These are phyloP conservation scores for Quercus dentata DNA, from an alignment of 306 rosid genomes.

Conservation along the genomic window DNA sequence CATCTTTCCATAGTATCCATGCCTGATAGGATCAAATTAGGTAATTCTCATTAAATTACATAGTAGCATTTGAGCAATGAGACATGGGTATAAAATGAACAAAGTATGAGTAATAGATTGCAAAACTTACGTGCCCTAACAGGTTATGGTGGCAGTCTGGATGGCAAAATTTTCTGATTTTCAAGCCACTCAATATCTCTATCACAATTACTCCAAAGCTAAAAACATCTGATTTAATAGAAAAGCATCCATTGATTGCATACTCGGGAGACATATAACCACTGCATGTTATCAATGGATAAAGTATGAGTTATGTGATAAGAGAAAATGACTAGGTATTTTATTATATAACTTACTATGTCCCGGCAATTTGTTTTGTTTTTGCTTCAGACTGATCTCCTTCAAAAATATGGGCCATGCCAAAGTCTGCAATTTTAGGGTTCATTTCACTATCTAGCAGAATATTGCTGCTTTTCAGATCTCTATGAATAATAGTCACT, in stretches of 20 bases:
- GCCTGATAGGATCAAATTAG: not conserved
- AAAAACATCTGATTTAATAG: slow-evolving; percentile 39
- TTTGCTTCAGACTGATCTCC: slow-evolving; percentile 24
- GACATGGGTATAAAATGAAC: not conserved
- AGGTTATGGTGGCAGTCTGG: slow-evolving; percentile 24
- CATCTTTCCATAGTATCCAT: slow-evolving; percentile 27
- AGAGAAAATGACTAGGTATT: too few relatives aligned
- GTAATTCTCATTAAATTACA: too few relatives aligned
- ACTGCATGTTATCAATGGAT: slow-evolving; percentile 3
- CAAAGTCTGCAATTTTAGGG: slow-evolving; percentile 51
- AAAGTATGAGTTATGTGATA: too few relatives aligned
- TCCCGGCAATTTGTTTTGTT: slow-evolving; percentile 42
- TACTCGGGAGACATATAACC: slow-evolving; percentile 45
- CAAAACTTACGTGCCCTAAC: slow-evolving; percentile 24
- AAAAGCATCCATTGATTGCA: slow-evolving; percentile 27
- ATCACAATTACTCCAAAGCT: slow-evolving; percentile 50
- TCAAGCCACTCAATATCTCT: slow-evolving; percentile 49
- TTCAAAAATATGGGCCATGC: slow-evolving; percentile 37
- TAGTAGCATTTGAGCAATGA: too few relatives aligned
- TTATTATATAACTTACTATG: slow-evolving; percentile 21
- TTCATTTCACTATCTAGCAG: slow-evolving; percentile 36
- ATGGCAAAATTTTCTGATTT: slow-evolving; percentile 25
- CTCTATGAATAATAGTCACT: slow-evolving; percentile 11
- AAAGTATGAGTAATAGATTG: not conserved
- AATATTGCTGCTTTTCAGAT: slow-evolving; percentile 12